phyloP scores from a whole-genome alignment of 768 basidiomycete genomes.

The Termitomyces sp. region DNA sequence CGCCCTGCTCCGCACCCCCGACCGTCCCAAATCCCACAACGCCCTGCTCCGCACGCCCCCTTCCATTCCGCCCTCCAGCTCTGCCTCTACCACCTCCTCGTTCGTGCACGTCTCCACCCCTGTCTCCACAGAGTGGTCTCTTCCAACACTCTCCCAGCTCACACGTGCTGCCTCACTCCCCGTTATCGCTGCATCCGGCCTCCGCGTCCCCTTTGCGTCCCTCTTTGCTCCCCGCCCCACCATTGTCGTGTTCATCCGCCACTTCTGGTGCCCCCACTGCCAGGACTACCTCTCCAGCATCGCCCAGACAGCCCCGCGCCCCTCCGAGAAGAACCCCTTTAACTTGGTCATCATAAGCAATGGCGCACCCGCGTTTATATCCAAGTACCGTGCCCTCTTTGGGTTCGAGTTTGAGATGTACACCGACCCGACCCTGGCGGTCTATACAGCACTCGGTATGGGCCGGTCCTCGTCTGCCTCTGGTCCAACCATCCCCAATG shows the following conservation, averaged over 20 bases:
- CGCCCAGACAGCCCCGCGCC: slow-evolving; percentile 44
- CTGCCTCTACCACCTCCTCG: slow-evolving; percentile 13
- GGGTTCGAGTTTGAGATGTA: slow-evolving; percentile 67
- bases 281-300: slow-evolving; percentile 78
- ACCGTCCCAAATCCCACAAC: neutral
- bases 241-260: slow-evolving; percentile 81
- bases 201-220: slow-evolving; percentile 63
- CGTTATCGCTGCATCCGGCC: slow-evolving; percentile 66
- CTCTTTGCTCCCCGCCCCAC: slow-evolving; percentile 53
- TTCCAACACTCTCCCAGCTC: slow-evolving; percentile 56
- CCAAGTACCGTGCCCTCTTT: slow-evolving; percentile 77
- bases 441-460: slow-evolving; percentile 81
- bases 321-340: slow-evolving; percentile 32
- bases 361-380: slow-evolving; percentile 73
- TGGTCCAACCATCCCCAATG: neutral
- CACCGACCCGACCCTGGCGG: slow-evolving; percentile 66
- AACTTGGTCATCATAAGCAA: slow-evolving; percentile 75
- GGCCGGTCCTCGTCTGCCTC: slow-evolving; percentile 18
- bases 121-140: slow-evolving; percentile 10
- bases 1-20: no score
- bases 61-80: neutral
- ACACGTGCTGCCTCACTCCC: slow-evolving; percentile 55
- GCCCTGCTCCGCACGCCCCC: neutral
- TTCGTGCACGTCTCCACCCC: slow-evolving; percentile 18
- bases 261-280: slow-evolving; percentile 86